Base-by-base conservation (phyloP, 495 filamentous ascomycete species). In the Xylaria castorea region DNA sequence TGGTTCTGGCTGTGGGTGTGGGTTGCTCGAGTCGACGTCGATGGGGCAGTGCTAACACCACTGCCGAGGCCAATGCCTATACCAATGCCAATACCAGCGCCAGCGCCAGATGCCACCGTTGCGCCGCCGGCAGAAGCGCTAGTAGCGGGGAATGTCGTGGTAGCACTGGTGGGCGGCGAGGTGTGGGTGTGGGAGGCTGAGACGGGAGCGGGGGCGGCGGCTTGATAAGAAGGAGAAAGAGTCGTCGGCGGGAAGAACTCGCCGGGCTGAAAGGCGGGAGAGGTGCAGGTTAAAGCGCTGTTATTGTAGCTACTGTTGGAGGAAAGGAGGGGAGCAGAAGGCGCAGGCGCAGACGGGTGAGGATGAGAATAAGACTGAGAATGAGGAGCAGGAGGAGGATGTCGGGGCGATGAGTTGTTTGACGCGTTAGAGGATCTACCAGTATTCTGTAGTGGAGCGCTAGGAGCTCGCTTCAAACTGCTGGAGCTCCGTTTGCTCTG, bases 401-500 rank as follows among this genome's bases (percentile, higher is more conserved):
- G 80, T 76, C 81, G 83, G 74, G 83, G 83, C 61, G 85, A 85
- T 67, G 83, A 83, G 78, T 77, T 81, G 71, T 80, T 82, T 55
- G 85, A 83, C 71, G 83, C 77, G 81, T 82, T 79, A 76, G 75
- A 76, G 55, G 71, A 76, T 36, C 44, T 66, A 25, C 46, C 62
- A 36, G 48, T 65, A 25, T 36, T 79, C 71, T 75, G 81, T 72
- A 88, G 83, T 66, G 91, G 90, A 74, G 90, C 90, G 76, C 91
- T 93, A 68, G 91, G 91, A 83, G 91, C 89, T 80, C 91, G 88
- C 79, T 89, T 89, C 75, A 93, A 84, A 74, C 83, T 86, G 62
- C 81, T 81, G 74, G 85, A 87, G 84, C 85, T 87, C 78, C 84
- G 82, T 83, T 87, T 85, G 81, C 84, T 86, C 74, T 81, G 80